phyloP scores from a whole-genome alignment of 164 flowering plant genomes.

The Malania oleifera region DNA sequence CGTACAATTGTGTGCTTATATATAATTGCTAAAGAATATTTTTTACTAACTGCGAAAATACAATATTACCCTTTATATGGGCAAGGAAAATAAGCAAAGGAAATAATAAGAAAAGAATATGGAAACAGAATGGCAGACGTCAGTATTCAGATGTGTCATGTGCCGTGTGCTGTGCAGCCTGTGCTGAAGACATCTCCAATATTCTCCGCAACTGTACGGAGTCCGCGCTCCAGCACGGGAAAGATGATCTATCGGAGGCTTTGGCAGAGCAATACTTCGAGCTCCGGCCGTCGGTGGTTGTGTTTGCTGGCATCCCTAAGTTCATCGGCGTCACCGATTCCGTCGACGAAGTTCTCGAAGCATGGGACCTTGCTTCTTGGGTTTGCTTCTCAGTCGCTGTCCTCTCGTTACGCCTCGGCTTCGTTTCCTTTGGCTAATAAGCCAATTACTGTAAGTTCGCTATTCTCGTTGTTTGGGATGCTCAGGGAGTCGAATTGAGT shows the following conservation, averaged over 20 bases:
- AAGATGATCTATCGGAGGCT: conserved; percentile 30
- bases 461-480: not conserved
- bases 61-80: too few relatives aligned
- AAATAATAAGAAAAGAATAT: too few relatives aligned
- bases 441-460: conserved; percentile 16
- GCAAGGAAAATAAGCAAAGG: too few relatives aligned
- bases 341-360: conserved; percentile 3
- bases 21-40: too few relatives aligned
- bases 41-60: too few relatives aligned
- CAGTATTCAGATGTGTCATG: too few relatives aligned
- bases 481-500: not conserved
- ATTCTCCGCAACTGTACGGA: too few relatives aligned
- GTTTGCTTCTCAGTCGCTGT: conserved; percentile 8
- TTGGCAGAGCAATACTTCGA: conserved; percentile 17
- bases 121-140: too few relatives aligned
- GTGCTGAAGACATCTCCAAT: too few relatives aligned
- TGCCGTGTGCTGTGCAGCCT: too few relatives aligned
- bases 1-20: too few relatives aligned
- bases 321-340: conserved; percentile 1
- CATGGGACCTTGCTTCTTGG: conserved; percentile 9
- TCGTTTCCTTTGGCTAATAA: conserved; percentile 6
- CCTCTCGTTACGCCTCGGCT: conserved; percentile 6
- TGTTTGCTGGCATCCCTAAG: conserved; percentile 5
- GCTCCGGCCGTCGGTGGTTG: conserved; percentile 14
- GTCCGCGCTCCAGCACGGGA: not conserved